These are phyloP conservation scores for Penicillium sp. DNA, from an alignment of 2,329 filamentous ascomycete genomes.

Conservation along the genomic window DNA sequence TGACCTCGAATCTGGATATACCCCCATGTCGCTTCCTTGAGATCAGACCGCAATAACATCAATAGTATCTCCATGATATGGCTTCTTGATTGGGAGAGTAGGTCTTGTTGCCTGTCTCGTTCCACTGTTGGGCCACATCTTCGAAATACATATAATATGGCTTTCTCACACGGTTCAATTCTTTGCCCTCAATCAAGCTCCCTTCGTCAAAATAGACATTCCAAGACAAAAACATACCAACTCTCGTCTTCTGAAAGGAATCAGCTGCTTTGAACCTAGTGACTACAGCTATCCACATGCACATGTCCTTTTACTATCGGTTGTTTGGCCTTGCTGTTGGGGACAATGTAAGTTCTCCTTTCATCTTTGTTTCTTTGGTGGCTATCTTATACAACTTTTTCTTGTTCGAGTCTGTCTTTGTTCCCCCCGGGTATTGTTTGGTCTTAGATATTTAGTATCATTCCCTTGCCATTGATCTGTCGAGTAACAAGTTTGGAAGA, in stretches of 20 bases:
- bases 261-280: constrained; percentile 28
- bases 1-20: too few species aligned
- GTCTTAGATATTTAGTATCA: not conserved
- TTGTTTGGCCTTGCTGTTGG: too few species aligned
- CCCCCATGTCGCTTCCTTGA: too few species aligned
- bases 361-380: not conserved
- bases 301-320: not conserved
- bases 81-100: too few species aligned
- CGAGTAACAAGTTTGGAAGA: not conserved
- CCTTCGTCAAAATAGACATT: not conserved
- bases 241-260: constrained; percentile 9
- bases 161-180: too few species aligned
- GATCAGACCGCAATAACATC: too few species aligned
- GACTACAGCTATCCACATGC: constrained; percentile 11
- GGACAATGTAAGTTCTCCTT: not conserved
- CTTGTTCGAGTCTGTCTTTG: not conserved
- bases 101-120: too few species aligned
- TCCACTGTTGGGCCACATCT: too few species aligned
- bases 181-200: not conserved
- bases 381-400: not conserved
- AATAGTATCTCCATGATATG: too few species aligned
- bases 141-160: too few species aligned
- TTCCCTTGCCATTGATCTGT: not conserved
- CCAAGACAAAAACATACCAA: not conserved
- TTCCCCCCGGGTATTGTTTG: not conserved